Conservation (phyloP, 2,329 filamentous ascomycete genomes). For the Colletotrichum cereale region DNA sequence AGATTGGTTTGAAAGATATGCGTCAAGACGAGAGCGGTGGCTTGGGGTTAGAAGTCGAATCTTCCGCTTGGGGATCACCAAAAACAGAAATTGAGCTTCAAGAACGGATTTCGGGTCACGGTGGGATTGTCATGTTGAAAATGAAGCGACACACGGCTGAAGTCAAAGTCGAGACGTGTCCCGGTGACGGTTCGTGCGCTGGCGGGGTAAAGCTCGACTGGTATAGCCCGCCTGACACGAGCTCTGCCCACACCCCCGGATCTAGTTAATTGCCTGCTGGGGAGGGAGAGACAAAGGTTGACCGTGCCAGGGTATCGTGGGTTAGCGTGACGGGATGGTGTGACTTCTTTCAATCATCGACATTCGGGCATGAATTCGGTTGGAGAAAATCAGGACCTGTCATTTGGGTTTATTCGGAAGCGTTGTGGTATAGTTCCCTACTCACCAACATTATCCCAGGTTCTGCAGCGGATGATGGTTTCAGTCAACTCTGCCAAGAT, state of each 20-base stretch:
- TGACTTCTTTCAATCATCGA: background rate
- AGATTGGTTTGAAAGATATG: background rate
- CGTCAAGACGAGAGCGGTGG: too few relatives aligned
- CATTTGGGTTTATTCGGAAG: constrained; percentile 17
- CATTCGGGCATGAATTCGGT: background rate
- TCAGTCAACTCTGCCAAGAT: constrained; percentile 21
- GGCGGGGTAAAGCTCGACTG: constrained; percentile 23
- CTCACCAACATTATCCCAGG: constrained; percentile 12
- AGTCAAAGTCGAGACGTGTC: constrained; percentile 11
- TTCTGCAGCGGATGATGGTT: constrained; percentile 32
- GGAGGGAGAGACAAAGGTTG: constrained; percentile 13
- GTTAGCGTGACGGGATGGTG: background rate
- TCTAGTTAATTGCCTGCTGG: constrained; percentile 22
- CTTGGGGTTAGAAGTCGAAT: too few relatives aligned
- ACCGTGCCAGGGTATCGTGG: background rate
- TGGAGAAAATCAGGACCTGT: constrained; percentile 5
- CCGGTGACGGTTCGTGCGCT: constrained; percentile 24
- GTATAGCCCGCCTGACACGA: constrained; percentile 30
- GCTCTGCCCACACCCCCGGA: constrained; percentile 30
- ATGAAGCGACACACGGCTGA: background rate
- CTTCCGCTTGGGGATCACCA: too few relatives aligned
- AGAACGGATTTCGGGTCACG: background rate
- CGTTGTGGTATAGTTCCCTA: background rate
- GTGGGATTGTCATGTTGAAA: background rate
- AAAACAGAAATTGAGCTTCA: background rate